Base-by-base conservation (phyloP, 768 basidiomycete species). In the Terana coerulea region DNA sequence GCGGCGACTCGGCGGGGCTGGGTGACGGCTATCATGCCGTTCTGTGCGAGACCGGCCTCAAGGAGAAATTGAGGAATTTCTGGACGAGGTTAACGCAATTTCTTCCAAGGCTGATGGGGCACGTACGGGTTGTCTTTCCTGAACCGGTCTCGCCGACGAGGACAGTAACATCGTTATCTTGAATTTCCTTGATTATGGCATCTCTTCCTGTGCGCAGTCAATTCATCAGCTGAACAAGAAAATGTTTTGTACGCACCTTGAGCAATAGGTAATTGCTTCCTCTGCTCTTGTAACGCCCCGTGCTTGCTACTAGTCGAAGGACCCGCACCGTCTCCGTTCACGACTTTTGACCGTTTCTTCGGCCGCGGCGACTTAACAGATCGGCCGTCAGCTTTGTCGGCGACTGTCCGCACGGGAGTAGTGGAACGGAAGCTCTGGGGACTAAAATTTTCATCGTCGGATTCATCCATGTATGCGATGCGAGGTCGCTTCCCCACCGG, bases 141-240 rank as follows among this genome's bases (percentile, higher is more conserved):
- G 94, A 97, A 11, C 97, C 97, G 0, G 97, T 98, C 70, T 99
- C 97, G 33, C 95, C 97, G 2, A 99, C 78, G 8, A 99, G 79
- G 37, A 98, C 83, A 1, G 86, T 89, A 6, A 92, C 86, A 64
- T 93, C 88, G 73, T 91, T 86, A 56, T 82, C 77, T 26, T 70
- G 68, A 46, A 95, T 84, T 66, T 85, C 85, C 51, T 80, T 75
- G 25, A 92, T 69, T 25, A 95, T 75, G 25, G 84, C 82, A 21
- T 90, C 86, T 64, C 77, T 83, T 51, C 90, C 92, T 91, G 57
- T 48, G 19, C 36, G 54, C 29, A 33, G n/a, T 30, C 25, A 33
- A 49, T 10, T n/a, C 24, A 31, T 14, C 19, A 29, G 43, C 8
- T 3, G 35, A 8, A 36, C 10, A 49, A 34, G 31, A 31, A 11